Evolutionary conservation across 1,139 yeast species (phyloP), one percentile per base, ranked within the genome.

Genomic region (Kodamaea suecica): DNA sequence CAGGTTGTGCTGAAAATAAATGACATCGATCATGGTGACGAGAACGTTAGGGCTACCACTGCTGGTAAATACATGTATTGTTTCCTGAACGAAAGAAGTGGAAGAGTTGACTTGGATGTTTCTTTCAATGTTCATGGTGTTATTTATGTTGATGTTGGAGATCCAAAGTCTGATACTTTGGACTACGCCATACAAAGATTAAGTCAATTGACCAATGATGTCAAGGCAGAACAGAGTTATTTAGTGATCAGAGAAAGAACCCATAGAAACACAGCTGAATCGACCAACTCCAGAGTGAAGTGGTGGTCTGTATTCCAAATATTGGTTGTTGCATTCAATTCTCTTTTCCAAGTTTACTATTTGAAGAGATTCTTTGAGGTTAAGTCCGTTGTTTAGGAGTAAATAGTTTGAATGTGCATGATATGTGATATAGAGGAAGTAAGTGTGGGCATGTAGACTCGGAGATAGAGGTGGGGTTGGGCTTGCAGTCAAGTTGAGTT

Each of bases 241-340:
- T 82, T 92, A 53, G 95, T 88, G 32, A 88, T 92, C 43, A 82
- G 98, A 65, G 98, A 92, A 66, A 82, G 97, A 66, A 85, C 95
- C 23, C 98, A 92, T 64, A 84, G 98, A 75, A 92, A 92, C 66
- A 92, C 98, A 12, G 97, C 98, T 5, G 98, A 92, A 66, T 84
- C 95, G 19, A 92, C 98, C 35, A 92, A 92, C 63, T 83, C 95
- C 38, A 80, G 98, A 57, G 97, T 92, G 52, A 92, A 92, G 66
- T 92, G 95, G 88, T 92, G 98, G 98, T 85, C 95, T 19, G 74
- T 86, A 26, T 84, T 90, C 73, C 98, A 92, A 66, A 71, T 92
- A 45, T 53, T 82, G 38, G 90, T 92, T 42, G 97, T 92, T 33
- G 84, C 83, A 28, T 78, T 76, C 44, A 92, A 88, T 70, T 85